A percentile compares a stretch with the other conserved stretches of the same genome.
Conservation (phyloP, 2,329 filamentous ascomycete genomes). For the Colletotrichum theobromicola region DNA sequence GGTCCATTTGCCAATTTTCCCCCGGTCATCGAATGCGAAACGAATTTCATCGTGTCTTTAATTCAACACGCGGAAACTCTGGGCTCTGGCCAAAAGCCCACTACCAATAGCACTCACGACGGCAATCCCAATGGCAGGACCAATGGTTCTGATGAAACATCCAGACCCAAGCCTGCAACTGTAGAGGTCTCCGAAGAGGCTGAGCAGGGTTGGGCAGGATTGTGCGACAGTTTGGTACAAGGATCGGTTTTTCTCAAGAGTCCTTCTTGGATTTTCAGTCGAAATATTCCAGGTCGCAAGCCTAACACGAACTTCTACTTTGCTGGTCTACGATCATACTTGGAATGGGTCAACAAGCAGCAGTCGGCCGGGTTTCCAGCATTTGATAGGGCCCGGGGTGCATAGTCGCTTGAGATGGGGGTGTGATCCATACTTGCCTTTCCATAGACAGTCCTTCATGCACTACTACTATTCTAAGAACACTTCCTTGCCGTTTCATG, state of each 20-base stretch:
- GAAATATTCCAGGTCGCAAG: neutral
- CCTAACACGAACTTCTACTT: neutral
- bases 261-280: neutral
- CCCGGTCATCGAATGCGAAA: neutral
- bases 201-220: neutral
- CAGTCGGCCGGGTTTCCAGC: neutral
- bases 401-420: neutral
- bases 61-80: neutral
- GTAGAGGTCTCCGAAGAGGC: neutral
- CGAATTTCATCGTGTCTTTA: neutral
- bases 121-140: neutral
- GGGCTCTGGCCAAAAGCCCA: neutral
- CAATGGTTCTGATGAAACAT: neutral
- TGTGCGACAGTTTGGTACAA: neutral
- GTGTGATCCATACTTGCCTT: neutral
- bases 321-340: neutral
- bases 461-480: neutral
- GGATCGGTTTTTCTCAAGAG: neutral
- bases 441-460: neutral
- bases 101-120: neutral
- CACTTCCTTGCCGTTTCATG: rapidly evolving
- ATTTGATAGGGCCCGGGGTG: neutral
- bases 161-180: neutral
- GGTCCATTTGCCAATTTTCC: neutral
- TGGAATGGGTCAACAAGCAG: neutral